Evolutionary conservation across 164 flowering plant species (phyloP).

Genomic region (Protea cynaroides): DNA sequence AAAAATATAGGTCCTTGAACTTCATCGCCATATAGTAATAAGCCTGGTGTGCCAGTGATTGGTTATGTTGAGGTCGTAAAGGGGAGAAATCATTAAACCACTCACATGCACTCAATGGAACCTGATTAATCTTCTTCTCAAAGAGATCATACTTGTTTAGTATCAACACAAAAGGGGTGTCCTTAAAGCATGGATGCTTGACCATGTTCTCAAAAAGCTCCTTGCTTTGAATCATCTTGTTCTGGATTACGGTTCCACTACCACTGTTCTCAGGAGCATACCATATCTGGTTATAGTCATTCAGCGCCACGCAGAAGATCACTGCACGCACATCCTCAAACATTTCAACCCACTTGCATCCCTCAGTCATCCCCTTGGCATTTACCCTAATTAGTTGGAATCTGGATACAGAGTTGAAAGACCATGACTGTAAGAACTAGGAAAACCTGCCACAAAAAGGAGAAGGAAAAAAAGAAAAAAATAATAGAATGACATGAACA

Average conservation of each 20-base stretch:
- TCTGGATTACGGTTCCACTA: constrained; percentile 45
- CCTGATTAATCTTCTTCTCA: constrained; percentile 73
- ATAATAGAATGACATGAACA: too few species aligned
- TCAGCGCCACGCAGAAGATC: constrained; percentile 71
- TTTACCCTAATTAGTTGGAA: constrained; percentile 86
- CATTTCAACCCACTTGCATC: constrained; percentile 99
- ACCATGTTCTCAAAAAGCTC: constrained; percentile 79
- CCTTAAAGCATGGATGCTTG: constrained; percentile 78
- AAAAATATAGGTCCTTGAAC: constrained; percentile 87
- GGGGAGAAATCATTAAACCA: constrained; percentile 95
- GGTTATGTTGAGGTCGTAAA: constrained; percentile 52
- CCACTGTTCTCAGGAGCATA: constrained; percentile 36
- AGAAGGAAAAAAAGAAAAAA: not conserved
- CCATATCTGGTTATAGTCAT: constrained; percentile 78
- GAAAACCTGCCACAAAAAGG: not conserved
- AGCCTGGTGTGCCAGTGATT: constrained; percentile 82
- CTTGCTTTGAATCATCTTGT: constrained; percentile 85
- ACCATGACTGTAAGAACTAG: too few species aligned
- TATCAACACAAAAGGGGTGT: constrained; percentile 79
- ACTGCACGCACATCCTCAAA: constrained; percentile 94
- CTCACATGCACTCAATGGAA: constrained; percentile 57
- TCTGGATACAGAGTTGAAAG: constrained; percentile 23
- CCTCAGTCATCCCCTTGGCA: constrained; percentile 91
- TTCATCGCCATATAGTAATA: constrained; percentile 88
- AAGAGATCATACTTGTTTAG: constrained; percentile 91